Evolutionary conservation across 2,329 filamentous ascomycete genomes (phyloP).

Genomic region (Neonectria punicea): DNA sequence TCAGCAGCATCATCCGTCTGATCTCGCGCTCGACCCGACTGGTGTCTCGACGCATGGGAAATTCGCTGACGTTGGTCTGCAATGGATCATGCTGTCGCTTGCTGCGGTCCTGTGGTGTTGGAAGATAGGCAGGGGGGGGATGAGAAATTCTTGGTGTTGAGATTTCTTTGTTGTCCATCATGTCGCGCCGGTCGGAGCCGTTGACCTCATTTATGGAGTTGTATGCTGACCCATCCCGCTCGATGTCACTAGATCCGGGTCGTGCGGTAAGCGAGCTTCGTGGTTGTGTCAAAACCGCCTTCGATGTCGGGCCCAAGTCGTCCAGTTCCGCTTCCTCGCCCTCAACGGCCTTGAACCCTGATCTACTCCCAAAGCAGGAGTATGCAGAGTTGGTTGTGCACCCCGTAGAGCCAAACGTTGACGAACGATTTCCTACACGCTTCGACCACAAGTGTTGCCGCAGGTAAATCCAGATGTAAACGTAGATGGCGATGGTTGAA

Average conservation of each 20-base stretch:
- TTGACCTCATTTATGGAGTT: not conserved
- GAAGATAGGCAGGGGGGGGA: not conserved
- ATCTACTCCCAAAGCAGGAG: constrained; percentile 19
- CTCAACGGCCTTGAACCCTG: constrained; percentile 23
- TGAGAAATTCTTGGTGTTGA: not conserved
- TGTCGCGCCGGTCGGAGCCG: constrained; percentile 4
- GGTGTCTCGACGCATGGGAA: constrained; percentile 31
- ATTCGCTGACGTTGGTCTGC: constrained; percentile 39
- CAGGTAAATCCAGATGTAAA: constrained; percentile 49
- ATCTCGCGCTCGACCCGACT: constrained; percentile 35
- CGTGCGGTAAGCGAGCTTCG: not conserved
- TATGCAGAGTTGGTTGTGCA: constrained; percentile 10
- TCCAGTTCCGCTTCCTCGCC: constrained; percentile 28
- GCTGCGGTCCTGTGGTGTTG: not conserved
- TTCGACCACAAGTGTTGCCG: constrained; percentile 21
- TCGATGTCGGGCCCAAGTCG: constrained; percentile 11
- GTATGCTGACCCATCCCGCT: too few species aligned
- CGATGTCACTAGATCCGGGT: not conserved
- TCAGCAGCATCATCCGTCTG: constrained; percentile 40
- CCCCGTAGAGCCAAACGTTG: constrained; percentile 4
- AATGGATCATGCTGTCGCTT: not conserved
- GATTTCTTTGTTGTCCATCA: not conserved
- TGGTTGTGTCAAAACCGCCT: not conserved
- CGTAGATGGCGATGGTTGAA: constrained; percentile 53
- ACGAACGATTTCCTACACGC: not conserved